Evolutionary conservation across 352 stramenopile genomes (phyloP).

Genomic region (Plasmopara viticola): DNA sequence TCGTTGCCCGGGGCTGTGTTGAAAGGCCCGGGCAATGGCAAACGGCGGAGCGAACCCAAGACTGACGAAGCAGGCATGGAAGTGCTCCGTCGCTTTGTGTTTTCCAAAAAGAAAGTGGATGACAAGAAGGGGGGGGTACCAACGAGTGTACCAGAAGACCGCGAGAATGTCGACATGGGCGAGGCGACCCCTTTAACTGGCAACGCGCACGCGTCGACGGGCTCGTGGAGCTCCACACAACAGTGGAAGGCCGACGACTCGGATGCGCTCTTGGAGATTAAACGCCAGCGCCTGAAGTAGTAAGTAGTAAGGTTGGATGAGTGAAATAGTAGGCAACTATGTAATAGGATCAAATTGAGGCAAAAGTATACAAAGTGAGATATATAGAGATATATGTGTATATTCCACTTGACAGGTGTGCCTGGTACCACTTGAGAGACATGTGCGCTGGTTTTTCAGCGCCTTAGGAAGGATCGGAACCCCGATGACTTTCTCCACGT

Average conservation of each 20-base stretch:
- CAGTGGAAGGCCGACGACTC: conserved; percentile 28
- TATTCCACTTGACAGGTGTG: too few species aligned
- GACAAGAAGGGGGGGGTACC: conserved; percentile 35
- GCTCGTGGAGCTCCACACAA: conserved; percentile 31
- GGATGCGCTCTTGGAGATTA: conserved; percentile 35
- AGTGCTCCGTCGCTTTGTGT: conserved; percentile 77
- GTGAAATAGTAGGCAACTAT: not conserved
- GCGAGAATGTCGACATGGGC: conserved; percentile 39
- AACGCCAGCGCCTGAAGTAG: conserved; percentile 41
- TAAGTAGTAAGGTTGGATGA: conserved; percentile 4
- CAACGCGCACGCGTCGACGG: conserved; percentile 21
- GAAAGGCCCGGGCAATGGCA: conserved; percentile 67
- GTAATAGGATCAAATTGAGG: not conserved
- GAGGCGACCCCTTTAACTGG: conserved; percentile 24
- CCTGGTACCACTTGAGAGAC: too few species aligned
- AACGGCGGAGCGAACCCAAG: conserved; percentile 74
- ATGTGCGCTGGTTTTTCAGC: too few species aligned
- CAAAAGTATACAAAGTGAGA: too few species aligned
- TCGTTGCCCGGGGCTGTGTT: conserved; percentile 65
- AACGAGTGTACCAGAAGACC: conserved; percentile 18
- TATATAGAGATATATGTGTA: too few species aligned
- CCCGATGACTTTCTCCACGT: too few species aligned
- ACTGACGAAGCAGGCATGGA: conserved; percentile 81
- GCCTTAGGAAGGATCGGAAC: too few species aligned
- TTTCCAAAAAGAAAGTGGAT: conserved; percentile 71